These are phyloP conservation scores for Cicer pinnatifidum DNA, from an alignment of 306 rosid species.

Conservation along the genomic window DNA sequence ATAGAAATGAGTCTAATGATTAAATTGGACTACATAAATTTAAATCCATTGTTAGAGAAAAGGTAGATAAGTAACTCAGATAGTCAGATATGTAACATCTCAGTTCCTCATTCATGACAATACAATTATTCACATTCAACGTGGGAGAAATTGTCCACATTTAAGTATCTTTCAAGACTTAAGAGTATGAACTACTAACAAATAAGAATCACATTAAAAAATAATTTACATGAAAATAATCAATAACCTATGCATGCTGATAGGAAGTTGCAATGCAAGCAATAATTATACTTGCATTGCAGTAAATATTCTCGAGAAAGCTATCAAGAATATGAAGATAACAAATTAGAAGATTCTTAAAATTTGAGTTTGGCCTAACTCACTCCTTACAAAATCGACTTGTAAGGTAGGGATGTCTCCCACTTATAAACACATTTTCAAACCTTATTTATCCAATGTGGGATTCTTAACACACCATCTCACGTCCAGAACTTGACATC, in stretches of 20 bases:
- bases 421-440: too few species aligned
- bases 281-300: slow-evolving; percentile 39
- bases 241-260: slow-evolving; percentile 35
- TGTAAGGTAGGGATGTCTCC: too few species aligned
- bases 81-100: slow-evolving; percentile 9
- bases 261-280: slow-evolving; percentile 36
- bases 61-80: neutral
- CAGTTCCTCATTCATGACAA: slow-evolving; percentile 27
- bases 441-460: too few species aligned
- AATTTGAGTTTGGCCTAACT: too few species aligned
- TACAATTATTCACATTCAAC: slow-evolving; percentile 32
- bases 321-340: slow-evolving; percentile 34
- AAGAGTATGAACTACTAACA: slow-evolving; percentile 3
- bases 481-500: too few species aligned
- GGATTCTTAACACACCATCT: too few species aligned
- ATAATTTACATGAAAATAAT: slow-evolving; percentile 32
- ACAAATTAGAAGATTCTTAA: neutral
- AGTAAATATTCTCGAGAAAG: slow-evolving; percentile 36
- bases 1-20: slow-evolving; percentile 10
- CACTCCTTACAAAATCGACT: too few species aligned
- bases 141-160: slow-evolving; percentile 8
- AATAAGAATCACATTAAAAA: slow-evolving; percentile 15
- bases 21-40: slow-evolving; percentile 24
- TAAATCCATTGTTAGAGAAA: neutral
- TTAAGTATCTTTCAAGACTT: slow-evolving; percentile 31